Conservation (phyloP, 177 flowering plant genomes). For the Vitis hybrid region DNA sequence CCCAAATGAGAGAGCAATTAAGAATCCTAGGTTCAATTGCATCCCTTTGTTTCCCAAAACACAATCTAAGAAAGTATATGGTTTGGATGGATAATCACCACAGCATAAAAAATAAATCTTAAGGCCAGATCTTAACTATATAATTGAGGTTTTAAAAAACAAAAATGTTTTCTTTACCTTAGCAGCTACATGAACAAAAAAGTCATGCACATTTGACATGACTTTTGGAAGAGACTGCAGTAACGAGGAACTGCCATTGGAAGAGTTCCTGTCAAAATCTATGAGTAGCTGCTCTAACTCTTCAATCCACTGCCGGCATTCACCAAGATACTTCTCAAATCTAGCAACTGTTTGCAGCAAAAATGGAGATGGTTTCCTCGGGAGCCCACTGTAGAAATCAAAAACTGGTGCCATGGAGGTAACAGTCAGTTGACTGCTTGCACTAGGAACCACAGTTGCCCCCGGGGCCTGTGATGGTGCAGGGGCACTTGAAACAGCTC, state of each 20-base stretch:
- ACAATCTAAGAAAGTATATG: not conserved
- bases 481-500: slow-evolving; percentile 41
- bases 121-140: not conserved
- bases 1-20: too few relatives aligned
- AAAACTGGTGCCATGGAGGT: slow-evolving; percentile 60
- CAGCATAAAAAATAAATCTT: not conserved
- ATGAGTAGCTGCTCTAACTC: slow-evolving; percentile 87
- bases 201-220: slow-evolving; percentile 89
- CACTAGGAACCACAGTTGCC: slow-evolving; percentile 38
- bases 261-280: slow-evolving; percentile 50
- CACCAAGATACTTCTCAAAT: slow-evolving; percentile 80
- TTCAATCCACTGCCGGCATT: slow-evolving; percentile 93
- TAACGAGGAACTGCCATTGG: slow-evolving; percentile 43
- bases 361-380: slow-evolving; percentile 88
- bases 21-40: too few relatives aligned
- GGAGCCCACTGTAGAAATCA: slow-evolving; percentile 90
- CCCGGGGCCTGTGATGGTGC: slow-evolving; percentile 59
- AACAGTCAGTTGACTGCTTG: slow-evolving; percentile 45
- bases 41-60: not conserved
- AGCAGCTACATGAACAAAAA: slow-evolving; percentile 96
- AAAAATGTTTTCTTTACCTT: slow-evolving; percentile 51
- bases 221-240: slow-evolving; percentile 91
- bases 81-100: not conserved
- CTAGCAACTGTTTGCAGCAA: slow-evolving; percentile 71
- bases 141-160: not conserved